These are phyloP conservation scores for Pezicula carpinea DNA, from an alignment of 2,329 filamentous ascomycete species.

Conservation along the genomic window DNA sequence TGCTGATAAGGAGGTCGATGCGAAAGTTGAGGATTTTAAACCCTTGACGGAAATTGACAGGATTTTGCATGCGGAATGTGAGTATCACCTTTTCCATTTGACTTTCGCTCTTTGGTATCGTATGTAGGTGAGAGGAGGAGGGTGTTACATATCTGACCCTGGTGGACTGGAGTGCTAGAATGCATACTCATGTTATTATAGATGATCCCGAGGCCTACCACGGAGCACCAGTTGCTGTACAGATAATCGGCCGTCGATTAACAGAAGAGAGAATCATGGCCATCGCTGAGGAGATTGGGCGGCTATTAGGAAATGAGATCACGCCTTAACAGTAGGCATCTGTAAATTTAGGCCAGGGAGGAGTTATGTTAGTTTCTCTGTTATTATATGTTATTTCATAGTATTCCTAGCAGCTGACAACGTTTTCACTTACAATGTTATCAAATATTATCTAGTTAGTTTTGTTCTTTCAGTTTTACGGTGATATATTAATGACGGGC, in stretches of 20 bases:
- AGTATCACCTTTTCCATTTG: constrained; percentile 7
- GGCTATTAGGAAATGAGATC: constrained; percentile 28
- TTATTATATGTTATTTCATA: no score
- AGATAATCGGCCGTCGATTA: constrained; percentile 22
- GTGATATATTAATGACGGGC: no score
- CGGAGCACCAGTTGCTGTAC: constrained; percentile 23
- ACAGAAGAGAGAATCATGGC: constrained; percentile 28
- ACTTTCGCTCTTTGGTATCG: background rate
- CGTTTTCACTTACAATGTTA: no score
- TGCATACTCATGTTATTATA: constrained; percentile 5
- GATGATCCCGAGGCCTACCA: constrained; percentile 23
- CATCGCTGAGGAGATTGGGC: constrained; percentile 31
- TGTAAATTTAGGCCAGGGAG: no score
- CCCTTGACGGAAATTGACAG: constrained; percentile 19
- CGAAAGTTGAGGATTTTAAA: constrained; percentile 15
- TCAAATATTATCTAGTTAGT: no score
- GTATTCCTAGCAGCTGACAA: no score
- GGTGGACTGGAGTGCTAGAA: no score
- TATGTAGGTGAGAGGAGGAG: background rate
- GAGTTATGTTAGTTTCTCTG: no score
- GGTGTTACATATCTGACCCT: no score
- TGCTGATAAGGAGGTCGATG: constrained; percentile 35
- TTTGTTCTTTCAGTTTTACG: no score
- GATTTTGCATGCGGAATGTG: constrained; percentile 21
- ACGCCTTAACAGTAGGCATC: constrained; percentile 6